phyloP scores from a whole-genome alignment of 164 flowering plant species.

The Platanus orientalis region DNA sequence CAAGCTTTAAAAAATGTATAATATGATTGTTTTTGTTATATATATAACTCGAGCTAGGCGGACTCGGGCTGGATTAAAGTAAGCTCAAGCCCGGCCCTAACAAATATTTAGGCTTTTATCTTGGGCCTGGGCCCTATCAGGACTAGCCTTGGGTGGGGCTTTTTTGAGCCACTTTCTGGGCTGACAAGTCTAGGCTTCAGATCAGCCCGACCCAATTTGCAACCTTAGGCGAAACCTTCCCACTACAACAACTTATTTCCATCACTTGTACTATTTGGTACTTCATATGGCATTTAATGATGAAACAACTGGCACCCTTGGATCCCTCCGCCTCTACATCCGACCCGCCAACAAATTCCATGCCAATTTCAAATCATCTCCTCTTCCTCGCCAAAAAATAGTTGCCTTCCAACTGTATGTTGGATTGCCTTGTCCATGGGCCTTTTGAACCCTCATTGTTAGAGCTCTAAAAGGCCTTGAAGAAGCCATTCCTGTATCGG shows the following conservation, averaged over 20 bases:
- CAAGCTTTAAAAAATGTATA: no score
- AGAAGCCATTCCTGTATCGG: slow-evolving; percentile 52
- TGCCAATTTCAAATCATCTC: slow-evolving; percentile 20
- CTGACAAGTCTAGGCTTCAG: no score
- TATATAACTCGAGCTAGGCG: no score
- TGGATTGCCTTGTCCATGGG: slow-evolving; percentile 95
- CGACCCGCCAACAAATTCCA: slow-evolving; percentile 70
- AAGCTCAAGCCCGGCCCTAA: no score
- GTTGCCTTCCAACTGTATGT: slow-evolving; percentile 70
- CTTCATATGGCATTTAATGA: slow-evolving; percentile 85
- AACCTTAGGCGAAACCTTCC: no score
- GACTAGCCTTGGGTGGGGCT: no score
- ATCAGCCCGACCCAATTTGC: no score
- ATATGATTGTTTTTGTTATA: no score
- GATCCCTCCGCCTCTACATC: slow-evolving; percentile 70
- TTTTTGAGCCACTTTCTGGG: no score
- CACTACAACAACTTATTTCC: slow-evolving; percentile 88
- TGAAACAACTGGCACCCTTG: slow-evolving; percentile 95
- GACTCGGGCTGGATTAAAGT: no score
- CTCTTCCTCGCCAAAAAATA: slow-evolving; percentile 27
- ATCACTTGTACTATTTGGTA: slow-evolving; percentile 83
- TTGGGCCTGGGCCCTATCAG: no score
- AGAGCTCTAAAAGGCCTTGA: slow-evolving; percentile 80
- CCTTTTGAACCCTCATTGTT: slow-evolving; percentile 85
- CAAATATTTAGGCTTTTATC: no score